Evolutionary conservation across 129 eudicot species (phyloP).

Genomic region (Kitagawia praeruptora): DNA sequence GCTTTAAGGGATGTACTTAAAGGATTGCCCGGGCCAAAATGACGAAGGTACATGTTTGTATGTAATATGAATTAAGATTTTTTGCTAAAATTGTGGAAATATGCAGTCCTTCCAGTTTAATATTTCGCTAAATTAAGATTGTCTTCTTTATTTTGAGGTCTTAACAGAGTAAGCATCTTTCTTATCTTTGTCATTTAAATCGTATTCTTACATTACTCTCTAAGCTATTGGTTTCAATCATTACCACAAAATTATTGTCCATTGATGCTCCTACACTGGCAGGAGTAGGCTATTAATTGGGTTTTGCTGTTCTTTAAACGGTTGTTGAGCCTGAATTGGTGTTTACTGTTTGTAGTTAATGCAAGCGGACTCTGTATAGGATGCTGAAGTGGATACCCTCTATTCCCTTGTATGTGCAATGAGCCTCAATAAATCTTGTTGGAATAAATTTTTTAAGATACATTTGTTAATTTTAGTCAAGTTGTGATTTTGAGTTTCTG

Average conservation of each 20-base stretch:
- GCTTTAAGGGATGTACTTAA: slow-evolving; percentile 87
- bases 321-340: background rate
- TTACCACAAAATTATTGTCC: background rate
- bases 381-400: background rate
- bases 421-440: background rate
- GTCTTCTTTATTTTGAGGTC: background rate
- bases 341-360: background rate
- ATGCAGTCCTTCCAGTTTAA: background rate
- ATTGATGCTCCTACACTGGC: background rate
- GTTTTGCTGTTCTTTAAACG: background rate
- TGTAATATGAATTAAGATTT: background rate
- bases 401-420: background rate
- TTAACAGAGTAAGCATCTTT: background rate
- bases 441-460: too few species aligned
- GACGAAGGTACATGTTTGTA: slow-evolving; percentile 14
- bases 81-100: background rate
- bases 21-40: slow-evolving; percentile 45
- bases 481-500: too few species aligned
- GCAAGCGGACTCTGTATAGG: background rate
- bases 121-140: background rate
- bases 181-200: background rate
- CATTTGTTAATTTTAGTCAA: too few species aligned
- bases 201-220: background rate
- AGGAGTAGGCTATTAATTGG: background rate
- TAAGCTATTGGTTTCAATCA: background rate